Percentiles rank a stretch among this genome's conserved stretches.
phyloP scores from a whole-genome alignment of 805 yeast genomes.

The Saccharomycopsis selenospora region DNA sequence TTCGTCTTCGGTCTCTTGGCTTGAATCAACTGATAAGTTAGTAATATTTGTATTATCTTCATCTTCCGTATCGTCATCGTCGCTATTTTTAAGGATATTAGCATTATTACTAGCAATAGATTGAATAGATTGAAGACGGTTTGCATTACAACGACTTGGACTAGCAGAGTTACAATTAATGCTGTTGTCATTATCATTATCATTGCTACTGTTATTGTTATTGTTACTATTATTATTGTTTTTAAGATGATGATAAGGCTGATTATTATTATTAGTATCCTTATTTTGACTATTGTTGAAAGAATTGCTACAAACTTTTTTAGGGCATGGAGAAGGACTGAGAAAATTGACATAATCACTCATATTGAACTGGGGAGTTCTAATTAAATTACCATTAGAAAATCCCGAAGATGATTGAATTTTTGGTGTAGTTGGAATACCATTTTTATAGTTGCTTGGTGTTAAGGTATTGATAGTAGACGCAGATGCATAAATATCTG shows the following conservation, averaged over 20 bases:
- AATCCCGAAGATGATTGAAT: conserved; percentile 18
- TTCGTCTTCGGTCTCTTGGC: background rate
- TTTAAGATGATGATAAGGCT: too few species aligned
- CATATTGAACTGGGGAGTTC: conserved; percentile 71
- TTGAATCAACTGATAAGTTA: background rate
- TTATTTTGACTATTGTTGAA: background rate
- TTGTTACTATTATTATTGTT: too few species aligned
- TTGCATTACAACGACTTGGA: background rate
- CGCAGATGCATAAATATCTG: background rate
- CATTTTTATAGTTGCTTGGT: conserved; percentile 3
- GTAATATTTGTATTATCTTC: conserved; percentile 18
- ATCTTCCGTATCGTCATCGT: conserved; percentile 24
- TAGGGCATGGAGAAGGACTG: conserved; percentile 53
- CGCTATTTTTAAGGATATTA: conserved; percentile 21
- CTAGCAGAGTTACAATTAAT: too few species aligned
- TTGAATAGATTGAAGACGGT: conserved; percentile 6
- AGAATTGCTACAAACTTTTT: background rate
- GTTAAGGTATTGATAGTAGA: background rate
- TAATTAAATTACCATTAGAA: conserved; percentile 21
- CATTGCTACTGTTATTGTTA: too few species aligned
- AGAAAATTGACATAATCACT: conserved; percentile 74
- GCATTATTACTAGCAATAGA: conserved; percentile 2
- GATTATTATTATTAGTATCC: too few species aligned
- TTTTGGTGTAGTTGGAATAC: conserved; percentile 28
- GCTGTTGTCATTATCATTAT: too few species aligned